A percentile compares a stretch with the other conserved stretches of the same genome.
These are phyloP conservation scores for Phytophthora colocasiae DNA, from an alignment of 352 stramenopile species.

Conservation along the genomic window DNA sequence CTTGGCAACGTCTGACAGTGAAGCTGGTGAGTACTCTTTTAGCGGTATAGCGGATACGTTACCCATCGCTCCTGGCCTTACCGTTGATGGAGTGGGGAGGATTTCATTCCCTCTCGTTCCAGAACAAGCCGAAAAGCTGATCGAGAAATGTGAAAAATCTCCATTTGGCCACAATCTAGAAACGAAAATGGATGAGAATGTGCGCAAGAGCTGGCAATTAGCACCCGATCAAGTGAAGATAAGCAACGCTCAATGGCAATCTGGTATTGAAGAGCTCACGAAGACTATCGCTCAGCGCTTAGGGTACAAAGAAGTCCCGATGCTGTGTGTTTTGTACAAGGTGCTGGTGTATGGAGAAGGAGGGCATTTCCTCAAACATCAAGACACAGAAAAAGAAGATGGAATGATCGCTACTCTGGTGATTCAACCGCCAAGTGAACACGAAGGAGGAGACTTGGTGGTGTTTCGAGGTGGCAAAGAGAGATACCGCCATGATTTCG, in stretches of 20 bases:
- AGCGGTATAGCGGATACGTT: conserved; percentile 17
- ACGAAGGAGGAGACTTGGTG: conserved; percentile 29
- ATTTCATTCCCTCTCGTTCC: conserved; percentile 1
- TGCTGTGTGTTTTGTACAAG: conserved; percentile 46
- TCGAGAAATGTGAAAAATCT: conserved; percentile 3
- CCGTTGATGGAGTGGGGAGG: conserved; percentile 4
- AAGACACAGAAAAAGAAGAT: conserved; percentile 62
- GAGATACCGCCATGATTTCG: conserved; percentile 27
- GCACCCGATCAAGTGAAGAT: conserved; percentile 17
- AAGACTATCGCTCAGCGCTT: conserved; percentile 14
- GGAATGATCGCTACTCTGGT: conserved; percentile 63
- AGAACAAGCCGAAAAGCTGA: conserved; percentile 18
- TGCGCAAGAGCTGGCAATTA: conserved; percentile 22
- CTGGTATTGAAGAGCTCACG: conserved; percentile 1
- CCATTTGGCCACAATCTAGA: conserved; percentile 7
- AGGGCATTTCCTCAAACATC: conserved; percentile 49
- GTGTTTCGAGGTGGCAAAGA: conserved; percentile 17
- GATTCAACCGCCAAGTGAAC: conserved; percentile 42
- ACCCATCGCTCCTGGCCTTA: not conserved
- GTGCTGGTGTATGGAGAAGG: conserved; percentile 56
- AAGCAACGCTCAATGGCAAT: conserved; percentile 3
- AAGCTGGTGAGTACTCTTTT: conserved; percentile 21
- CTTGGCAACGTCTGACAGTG: conserved; percentile 6
- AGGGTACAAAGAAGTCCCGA: conserved; percentile 15
- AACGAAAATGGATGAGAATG: conserved; percentile 10